Conservation (phyloP, 2,329 filamentous ascomycete species). For the Plectosphaerella plurivora region DNA sequence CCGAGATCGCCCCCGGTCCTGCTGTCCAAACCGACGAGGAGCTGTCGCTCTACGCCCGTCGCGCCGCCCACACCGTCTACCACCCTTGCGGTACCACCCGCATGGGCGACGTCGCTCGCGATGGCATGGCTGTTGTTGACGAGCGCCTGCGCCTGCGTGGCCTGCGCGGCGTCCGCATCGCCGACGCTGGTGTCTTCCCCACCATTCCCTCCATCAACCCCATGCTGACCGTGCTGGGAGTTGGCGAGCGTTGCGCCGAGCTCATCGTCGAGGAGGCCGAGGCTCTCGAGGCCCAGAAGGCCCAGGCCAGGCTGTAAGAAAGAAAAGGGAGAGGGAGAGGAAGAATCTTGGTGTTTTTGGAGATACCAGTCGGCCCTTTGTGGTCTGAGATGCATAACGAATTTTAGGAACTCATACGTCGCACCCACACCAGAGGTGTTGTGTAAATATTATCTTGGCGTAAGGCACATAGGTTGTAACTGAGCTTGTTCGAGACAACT, state of each 20-base stretch:
- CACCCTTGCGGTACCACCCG: constrained; percentile 86
- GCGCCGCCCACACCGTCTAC: constrained; percentile 83
- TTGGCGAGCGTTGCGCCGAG: constrained; percentile 82
- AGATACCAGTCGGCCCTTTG: too few relatives aligned
- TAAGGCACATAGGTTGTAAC: too few relatives aligned
- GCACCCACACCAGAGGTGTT: too few relatives aligned
- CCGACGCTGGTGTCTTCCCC: constrained; percentile 84
- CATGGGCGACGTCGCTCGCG: constrained; percentile 71
- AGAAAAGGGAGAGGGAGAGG: too few relatives aligned
- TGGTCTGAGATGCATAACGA: too few relatives aligned
- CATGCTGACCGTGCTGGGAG: constrained; percentile 81
- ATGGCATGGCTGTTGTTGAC: constrained; percentile 77
- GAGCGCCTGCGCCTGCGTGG: constrained; percentile 67
- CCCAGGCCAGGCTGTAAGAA: constrained; percentile 3
- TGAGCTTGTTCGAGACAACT: too few relatives aligned
- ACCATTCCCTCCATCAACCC: constrained; percentile 85
- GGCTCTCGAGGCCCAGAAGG: constrained; percentile 4
- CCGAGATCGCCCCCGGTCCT: constrained; percentile 75
- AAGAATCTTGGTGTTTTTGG: too few relatives aligned
- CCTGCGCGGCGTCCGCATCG: constrained; percentile 70
- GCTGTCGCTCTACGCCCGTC: constrained; percentile 74
- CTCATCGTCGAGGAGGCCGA: constrained; percentile 66
- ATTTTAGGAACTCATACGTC: too few relatives aligned
- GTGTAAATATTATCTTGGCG: too few relatives aligned
- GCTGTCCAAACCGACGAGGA: constrained; percentile 72